Evolutionary conservation across 2,329 filamentous ascomycete genomes (phyloP).

Genomic region (Seiridium unicorne): DNA sequence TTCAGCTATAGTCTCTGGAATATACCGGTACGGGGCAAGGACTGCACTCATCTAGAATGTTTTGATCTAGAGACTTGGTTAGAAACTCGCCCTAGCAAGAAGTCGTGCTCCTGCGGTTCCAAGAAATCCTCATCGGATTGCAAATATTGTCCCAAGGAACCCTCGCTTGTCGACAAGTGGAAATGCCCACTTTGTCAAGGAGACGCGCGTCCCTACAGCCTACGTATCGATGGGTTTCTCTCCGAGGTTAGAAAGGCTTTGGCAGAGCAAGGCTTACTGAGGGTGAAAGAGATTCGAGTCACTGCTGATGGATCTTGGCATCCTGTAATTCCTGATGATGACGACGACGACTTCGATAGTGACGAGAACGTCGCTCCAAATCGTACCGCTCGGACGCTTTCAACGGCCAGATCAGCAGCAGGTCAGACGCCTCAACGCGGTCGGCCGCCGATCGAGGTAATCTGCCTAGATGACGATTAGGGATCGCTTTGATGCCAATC

Average conservation of each 20-base stretch:
- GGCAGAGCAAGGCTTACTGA: constrained; percentile 42
- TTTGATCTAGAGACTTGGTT: constrained; percentile 89
- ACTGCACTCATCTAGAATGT: constrained; percentile 79
- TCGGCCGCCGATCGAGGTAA: constrained; percentile 8
- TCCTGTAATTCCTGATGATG: constrained; percentile 35
- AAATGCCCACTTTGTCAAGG: constrained; percentile 78
- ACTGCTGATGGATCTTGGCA: constrained; percentile 65
- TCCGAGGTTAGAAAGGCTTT: constrained; percentile 58
- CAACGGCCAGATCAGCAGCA: neutral
- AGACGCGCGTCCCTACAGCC: constrained; percentile 72
- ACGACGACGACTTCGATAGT: constrained; percentile 28
- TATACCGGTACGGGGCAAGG: constrained; percentile 66
- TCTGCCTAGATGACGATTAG: constrained; percentile 3
- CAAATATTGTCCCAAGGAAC: constrained; percentile 40
- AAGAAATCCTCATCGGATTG: constrained; percentile 27
- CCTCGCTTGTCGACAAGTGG: constrained; percentile 69
- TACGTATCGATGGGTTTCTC: constrained; percentile 76
- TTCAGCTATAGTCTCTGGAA: constrained; percentile 65
- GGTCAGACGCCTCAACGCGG: neutral
- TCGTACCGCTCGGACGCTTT: neutral
- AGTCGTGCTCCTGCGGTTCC: constrained; percentile 32
- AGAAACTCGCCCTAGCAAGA: constrained; percentile 55
- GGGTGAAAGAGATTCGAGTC: constrained; percentile 61
- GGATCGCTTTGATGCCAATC: neutral
- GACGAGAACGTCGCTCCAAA: constrained; percentile 21